phyloP scores from a whole-genome alignment of 2,329 filamentous ascomycete species.

The Venturiaceae sp. region DNA sequence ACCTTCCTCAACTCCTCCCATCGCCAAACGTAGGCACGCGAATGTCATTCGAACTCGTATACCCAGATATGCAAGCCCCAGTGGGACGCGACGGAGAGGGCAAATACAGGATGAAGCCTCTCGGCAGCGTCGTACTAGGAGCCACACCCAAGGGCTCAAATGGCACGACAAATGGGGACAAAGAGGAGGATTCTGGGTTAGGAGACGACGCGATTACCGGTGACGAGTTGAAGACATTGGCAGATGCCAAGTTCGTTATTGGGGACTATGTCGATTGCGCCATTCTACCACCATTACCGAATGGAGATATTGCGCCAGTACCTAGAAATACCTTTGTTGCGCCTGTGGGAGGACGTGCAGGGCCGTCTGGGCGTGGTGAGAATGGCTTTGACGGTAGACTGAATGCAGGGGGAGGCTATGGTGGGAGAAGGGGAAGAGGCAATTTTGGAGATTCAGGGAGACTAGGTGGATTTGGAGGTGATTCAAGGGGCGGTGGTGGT shows the following conservation, averaged over 20 bases:
- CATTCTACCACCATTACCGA: conserved; percentile 62
- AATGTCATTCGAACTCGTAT: conserved; percentile 79
- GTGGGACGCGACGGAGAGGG: conserved; percentile 24
- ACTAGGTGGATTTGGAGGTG: not conserved
- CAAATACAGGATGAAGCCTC: conserved; percentile 66
- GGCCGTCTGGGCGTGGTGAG: conserved; percentile 25
- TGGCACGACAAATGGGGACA: conserved; percentile 22
- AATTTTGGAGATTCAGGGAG: conserved; percentile 13
- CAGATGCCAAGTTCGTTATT: conserved; percentile 71
- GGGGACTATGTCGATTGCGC: conserved; percentile 84
- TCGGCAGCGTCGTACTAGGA: conserved; percentile 76
- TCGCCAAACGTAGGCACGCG: conserved; percentile 69
- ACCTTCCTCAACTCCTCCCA: conserved; percentile 59
- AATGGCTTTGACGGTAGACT: conserved; percentile 16
- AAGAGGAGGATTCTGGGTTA: conserved; percentile 27
- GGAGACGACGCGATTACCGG: conserved; percentile 13
- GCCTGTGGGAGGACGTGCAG: conserved; percentile 13
- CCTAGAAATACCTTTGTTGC: conserved; percentile 32
- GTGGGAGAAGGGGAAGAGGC: conserved; percentile 17
- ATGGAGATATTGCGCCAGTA: conserved; percentile 61
- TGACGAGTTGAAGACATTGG: conserved; percentile 54
- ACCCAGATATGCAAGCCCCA: conserved; percentile 56
- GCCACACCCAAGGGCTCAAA: conserved; percentile 33
- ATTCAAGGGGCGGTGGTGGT: conserved; percentile 11
- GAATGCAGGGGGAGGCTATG: conserved; percentile 13